Evolutionary conservation across 108 stramenopile species (phyloP), one percentile per base, ranked within the genome.

Genomic region (Schizochytrium sp.): DNA sequence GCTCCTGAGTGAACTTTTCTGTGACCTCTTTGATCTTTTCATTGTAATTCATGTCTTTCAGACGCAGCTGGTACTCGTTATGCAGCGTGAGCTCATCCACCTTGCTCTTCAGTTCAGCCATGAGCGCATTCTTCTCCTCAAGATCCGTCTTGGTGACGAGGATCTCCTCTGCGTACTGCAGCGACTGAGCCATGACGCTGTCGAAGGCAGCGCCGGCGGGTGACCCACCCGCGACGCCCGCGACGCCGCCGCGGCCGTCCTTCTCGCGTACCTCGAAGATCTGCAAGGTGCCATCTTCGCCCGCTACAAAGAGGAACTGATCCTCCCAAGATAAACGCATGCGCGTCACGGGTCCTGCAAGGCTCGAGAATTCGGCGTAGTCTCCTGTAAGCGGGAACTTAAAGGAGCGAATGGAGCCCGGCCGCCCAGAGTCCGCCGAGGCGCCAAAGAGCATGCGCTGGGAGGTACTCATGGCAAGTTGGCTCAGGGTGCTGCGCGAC

Each of bases 21-120:
- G 92, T 93, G 25, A 92, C 88, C 91, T 95, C 93, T 91, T 93
- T 94, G 72, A 94, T 93, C 90, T 94, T 91, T 57, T 95, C 94
- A 25, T 90, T 58, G 90, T 92, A 93, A 88, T 91, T 91, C 92
- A 94, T 94, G 63, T 95, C 94, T 71, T 91, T 91, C 45, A 95
- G 72, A 41, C 93, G 87, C 44, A 95, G 87, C 43, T 94, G 92
- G 58, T 95, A 95, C 69, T 95, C 94, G 76, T 93, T 94, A 59
- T 95, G 92, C 34, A 88, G 58, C 44, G 59, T 63, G 21, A 95
- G 90, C 83, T 95, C 94, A 12, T 94, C 94, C 23, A 93, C 90
- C 92, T 94, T 93, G 71, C 58, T 91, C 88, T 89, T 88, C 47
- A 94, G 92, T 60, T 94, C 93, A 43, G 55, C 29, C 89, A 93